phyloP scores from a whole-genome alignment of 495 filamentous ascomycete species.

The Penicillium tannophilum region DNA sequence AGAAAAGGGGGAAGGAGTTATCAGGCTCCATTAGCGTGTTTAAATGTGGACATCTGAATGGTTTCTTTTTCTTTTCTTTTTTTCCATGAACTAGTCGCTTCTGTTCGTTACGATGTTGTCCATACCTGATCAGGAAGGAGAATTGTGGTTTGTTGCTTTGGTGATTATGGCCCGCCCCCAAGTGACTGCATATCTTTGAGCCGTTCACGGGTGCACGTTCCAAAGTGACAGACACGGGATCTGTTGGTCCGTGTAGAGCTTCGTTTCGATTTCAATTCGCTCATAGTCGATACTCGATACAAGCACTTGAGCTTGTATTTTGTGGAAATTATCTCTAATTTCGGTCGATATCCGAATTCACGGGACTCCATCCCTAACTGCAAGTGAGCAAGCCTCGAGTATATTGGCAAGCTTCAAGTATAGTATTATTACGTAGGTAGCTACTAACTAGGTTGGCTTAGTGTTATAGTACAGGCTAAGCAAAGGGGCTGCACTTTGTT shows the following conservation, averaged over 20 bases:
- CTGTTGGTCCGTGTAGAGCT: conserved; percentile 1
- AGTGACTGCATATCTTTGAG: background rate
- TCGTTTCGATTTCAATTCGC: background rate
- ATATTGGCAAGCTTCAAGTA: background rate
- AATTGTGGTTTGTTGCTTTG: background rate
- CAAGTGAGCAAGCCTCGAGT: background rate
- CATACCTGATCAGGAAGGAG: conserved; percentile 21
- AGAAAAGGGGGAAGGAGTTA: background rate
- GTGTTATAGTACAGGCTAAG: background rate
- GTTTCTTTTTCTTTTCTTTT: background rate
- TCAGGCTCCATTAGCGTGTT: too few relatives aligned
- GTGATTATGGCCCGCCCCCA: background rate
- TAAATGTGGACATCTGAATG: too few relatives aligned
- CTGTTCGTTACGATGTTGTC: background rate
- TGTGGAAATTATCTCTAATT: background rate
- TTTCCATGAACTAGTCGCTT: background rate
- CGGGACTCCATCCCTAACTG: background rate
- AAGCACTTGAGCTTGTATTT: background rate
- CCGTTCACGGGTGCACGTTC: background rate
- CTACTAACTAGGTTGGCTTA: background rate
- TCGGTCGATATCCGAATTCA: background rate
- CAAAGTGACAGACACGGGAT: background rate
- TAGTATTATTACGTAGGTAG: background rate
- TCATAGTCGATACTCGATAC: background rate
- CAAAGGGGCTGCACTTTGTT: background rate